A percentile compares a stretch with the other conserved stretches of the same genome.
These are phyloP conservation scores for Aspergillus wentii DNA, from an alignment of 495 filamentous ascomycete species.

Conservation along the genomic window DNA sequence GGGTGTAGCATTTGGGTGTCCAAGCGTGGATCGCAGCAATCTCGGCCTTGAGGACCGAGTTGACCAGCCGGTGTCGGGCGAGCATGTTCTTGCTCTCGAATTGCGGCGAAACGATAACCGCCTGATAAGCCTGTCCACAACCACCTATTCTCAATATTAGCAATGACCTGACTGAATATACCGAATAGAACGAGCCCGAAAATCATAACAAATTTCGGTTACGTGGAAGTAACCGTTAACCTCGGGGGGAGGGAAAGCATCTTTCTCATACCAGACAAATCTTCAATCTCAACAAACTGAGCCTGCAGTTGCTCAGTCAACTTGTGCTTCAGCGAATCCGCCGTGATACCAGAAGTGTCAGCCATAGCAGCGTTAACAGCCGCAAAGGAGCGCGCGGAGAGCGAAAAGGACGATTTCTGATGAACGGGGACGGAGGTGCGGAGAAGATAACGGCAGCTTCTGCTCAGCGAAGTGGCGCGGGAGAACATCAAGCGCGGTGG, in stretches of 20 bases:
- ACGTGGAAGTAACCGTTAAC: no score
- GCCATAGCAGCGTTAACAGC: conserved; percentile 42
- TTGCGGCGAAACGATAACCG: conserved; percentile 81
- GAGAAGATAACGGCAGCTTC: conserved; percentile 41
- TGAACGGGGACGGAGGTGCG: conserved; percentile 19
- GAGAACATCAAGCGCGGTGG: conserved; percentile 36
- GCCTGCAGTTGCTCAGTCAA: conserved; percentile 72
- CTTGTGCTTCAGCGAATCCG: conserved; percentile 60
- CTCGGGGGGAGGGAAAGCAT: no score
- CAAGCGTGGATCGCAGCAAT: conserved; percentile 97
- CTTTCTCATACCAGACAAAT: conserved; percentile 89
- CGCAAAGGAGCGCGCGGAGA: conserved; percentile 35
- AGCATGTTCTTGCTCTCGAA: conserved; percentile 86
- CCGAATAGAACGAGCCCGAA: no score
- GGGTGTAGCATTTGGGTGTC: conserved; percentile 94
- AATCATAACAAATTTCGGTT: no score
- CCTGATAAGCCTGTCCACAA: conserved; percentile 92
- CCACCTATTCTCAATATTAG: conserved; percentile 58
- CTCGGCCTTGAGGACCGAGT: conserved; percentile 82
- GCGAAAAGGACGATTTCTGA: conserved; percentile 27
- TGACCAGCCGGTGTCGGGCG: conserved; percentile 84
- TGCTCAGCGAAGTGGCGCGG: conserved; percentile 36
- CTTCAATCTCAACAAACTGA: conserved; percentile 83
- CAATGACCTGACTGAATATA: background rate
- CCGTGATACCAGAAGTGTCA: conserved; percentile 59